These are phyloP conservation scores for Colletotrichum horii DNA, from an alignment of 2,329 filamentous ascomycete species.

Conservation along the genomic window DNA sequence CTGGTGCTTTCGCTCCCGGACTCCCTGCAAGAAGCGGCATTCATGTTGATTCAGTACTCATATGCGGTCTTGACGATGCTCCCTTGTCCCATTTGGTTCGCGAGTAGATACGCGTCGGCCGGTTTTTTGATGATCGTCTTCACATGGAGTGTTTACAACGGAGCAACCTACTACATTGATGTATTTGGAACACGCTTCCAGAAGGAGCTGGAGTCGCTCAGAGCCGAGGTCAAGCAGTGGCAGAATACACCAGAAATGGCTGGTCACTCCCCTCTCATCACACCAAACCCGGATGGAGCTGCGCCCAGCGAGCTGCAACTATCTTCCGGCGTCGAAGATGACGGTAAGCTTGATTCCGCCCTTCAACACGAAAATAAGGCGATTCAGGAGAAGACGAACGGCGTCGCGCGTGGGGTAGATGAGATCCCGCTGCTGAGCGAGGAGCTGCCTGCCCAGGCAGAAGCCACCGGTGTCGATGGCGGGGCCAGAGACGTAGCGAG, in stretches of 20 bases:
- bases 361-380: constrained; percentile 14
- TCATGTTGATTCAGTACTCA: constrained; percentile 94
- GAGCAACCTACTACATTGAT: constrained; percentile 97
- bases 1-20: constrained; percentile 81
- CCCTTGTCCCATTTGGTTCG: constrained; percentile 94
- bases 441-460: constrained; percentile 37
- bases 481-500: constrained; percentile 50
- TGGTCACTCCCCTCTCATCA: constrained; percentile 41
- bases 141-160: constrained; percentile 94
- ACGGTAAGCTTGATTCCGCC: constrained; percentile 14
- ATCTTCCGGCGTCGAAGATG: constrained; percentile 20
- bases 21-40: constrained; percentile 81
- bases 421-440: constrained; percentile 63
- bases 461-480: constrained; percentile 48
- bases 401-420: constrained; percentile 44
- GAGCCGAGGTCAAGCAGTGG: constrained; percentile 88
- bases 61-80: constrained; percentile 95
- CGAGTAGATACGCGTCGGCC: constrained; percentile 80
- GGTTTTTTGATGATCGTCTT: constrained; percentile 84
- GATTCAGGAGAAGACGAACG: constrained; percentile 28
- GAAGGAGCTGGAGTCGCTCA: constrained; percentile 90
- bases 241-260: constrained; percentile 65
- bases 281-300: constrained; percentile 33
- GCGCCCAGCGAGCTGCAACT: constrained; percentile 5
- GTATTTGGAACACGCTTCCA: constrained; percentile 97